These are phyloP conservation scores for Chenopodium suecicum DNA, from an alignment of 148 eudicot species.

Conservation along the genomic window DNA sequence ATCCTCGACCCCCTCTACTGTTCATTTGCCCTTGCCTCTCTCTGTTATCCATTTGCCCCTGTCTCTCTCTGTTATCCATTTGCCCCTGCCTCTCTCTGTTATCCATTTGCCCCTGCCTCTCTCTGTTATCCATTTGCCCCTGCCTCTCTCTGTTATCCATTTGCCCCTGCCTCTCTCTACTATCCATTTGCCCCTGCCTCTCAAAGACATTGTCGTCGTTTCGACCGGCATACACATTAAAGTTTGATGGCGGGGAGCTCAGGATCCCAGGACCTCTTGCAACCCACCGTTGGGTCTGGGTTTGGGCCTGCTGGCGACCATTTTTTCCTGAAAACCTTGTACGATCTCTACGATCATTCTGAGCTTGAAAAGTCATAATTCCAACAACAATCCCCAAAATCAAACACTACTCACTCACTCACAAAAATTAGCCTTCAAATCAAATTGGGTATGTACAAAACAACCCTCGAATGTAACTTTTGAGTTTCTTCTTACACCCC, in stretches of 20 bases:
- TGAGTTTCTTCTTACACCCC: constrained; percentile 3
- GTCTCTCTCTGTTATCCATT: neutral
- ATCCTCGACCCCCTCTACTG: constrained; percentile 14
- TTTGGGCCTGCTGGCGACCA: constrained; percentile 33
- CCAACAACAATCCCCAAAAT: constrained; percentile 2
- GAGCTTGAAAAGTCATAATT: constrained; percentile 68
- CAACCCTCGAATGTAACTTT: neutral
- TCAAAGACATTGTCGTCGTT: no score
- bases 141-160: neutral
- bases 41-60: constrained; percentile 10
- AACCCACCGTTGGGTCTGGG: constrained; percentile 40
- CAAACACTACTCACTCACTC: neutral
- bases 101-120: neutral
- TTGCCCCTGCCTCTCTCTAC: neutral
- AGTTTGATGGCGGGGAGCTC: constrained; percentile 18
- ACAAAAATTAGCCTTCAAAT: constrained; percentile 3
- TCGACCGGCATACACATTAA: neutral
- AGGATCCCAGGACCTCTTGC: constrained; percentile 53
- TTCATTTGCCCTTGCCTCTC: constrained; percentile 7
- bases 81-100: neutral
- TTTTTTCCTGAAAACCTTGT: constrained; percentile 37
- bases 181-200: neutral
- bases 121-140: neutral
- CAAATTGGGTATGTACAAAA: constrained; percentile 1
- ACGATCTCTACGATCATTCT: constrained; percentile 53